These are phyloP conservation scores for Saccharomycopsis schoenii DNA, from an alignment of 805 yeast genomes.

Conservation along the genomic window DNA sequence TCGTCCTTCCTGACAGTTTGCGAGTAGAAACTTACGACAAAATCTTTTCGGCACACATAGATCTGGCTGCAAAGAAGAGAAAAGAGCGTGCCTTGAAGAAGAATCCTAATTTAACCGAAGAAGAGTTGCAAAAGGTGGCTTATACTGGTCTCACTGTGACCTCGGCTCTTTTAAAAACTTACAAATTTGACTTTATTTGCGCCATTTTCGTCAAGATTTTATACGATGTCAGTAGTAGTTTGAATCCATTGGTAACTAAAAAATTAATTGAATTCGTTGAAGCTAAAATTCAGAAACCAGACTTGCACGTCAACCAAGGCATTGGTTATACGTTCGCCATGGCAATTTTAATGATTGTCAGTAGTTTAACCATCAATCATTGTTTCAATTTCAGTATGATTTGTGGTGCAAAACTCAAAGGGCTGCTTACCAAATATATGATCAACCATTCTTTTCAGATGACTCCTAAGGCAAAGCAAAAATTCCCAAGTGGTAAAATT, in stretches of 20 bases:
- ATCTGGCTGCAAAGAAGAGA: slow-evolving; percentile 26
- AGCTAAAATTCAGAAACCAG: slow-evolving; percentile 30
- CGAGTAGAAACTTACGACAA: slow-evolving; percentile 33
- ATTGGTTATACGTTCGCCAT: slow-evolving; percentile 53
- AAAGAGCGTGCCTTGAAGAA: slow-evolving; percentile 24
- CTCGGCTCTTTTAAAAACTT: slow-evolving; percentile 39
- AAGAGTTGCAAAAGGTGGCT: slow-evolving; percentile 32
- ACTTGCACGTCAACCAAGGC: slow-evolving; percentile 31
- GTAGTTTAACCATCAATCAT: slow-evolving; percentile 38
- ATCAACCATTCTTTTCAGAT: slow-evolving; percentile 55
- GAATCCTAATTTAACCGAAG: slow-evolving; percentile 29
- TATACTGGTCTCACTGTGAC: slow-evolving; percentile 29
- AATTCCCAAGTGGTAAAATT: slow-evolving; percentile 50
- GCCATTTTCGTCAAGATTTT: slow-evolving; percentile 33
- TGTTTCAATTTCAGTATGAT: slow-evolving; percentile 40
- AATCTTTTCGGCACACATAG: slow-evolving; percentile 29
- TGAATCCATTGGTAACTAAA: slow-evolving; percentile 47
- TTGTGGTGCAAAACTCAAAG: slow-evolving; percentile 59
- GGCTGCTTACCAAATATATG: slow-evolving; percentile 55
- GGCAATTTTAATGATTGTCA: slow-evolving; percentile 32
- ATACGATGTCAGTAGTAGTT: slow-evolving; percentile 38
- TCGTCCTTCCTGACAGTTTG: slow-evolving; percentile 32
- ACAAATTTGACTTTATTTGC: slow-evolving; percentile 33
- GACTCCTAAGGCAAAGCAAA: slow-evolving; percentile 41
- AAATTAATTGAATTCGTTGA: slow-evolving; percentile 47